phyloP scores from a whole-genome alignment of 805 yeast species.

The Schwanniomyces sp. region DNA sequence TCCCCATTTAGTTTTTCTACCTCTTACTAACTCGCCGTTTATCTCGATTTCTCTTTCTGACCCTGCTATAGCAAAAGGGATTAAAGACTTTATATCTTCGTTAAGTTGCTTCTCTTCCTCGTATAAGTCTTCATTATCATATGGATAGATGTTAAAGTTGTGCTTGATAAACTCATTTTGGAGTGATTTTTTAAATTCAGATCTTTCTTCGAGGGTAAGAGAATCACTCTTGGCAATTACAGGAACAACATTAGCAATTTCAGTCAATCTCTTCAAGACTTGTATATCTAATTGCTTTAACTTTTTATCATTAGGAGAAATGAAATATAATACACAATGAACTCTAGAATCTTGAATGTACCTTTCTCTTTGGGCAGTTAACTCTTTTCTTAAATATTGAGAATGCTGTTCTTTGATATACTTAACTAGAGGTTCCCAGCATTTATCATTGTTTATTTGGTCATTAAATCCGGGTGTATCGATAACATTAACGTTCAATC shows the following conservation, averaged over 20 bases:
- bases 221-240: slow-evolving; percentile 93
- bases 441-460: slow-evolving; percentile 89
- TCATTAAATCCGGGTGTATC: slow-evolving; percentile 99
- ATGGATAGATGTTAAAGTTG: slow-evolving; percentile 81
- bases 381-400: slow-evolving; percentile 84
- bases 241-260: slow-evolving; percentile 92
- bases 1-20: slow-evolving; percentile 94
- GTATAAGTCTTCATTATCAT: slow-evolving; percentile 65
- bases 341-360: slow-evolving; percentile 84
- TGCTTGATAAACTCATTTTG: slow-evolving; percentile 76
- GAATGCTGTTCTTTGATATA: slow-evolving; percentile 95
- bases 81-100: slow-evolving; percentile 65
- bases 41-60: slow-evolving; percentile 75
- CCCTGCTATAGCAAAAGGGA: slow-evolving; percentile 95
- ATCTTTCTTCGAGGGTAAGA: slow-evolving; percentile 81
- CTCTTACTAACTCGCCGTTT: slow-evolving; percentile 80
- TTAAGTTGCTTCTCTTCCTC: slow-evolving; percentile 75
- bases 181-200: slow-evolving; percentile 69
- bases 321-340: slow-evolving; percentile 88
- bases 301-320: slow-evolving; percentile 87
- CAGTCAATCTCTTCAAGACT: slow-evolving; percentile 80
- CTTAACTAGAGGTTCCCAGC: slow-evolving; percentile 95
- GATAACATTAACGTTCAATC: slow-evolving; percentile 80
- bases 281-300: slow-evolving; percentile 79
- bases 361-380: slow-evolving; percentile 90